Evolutionary conservation across 1,284 basidiomycete species (phyloP).

Genomic region (Caloboletus firmus): DNA sequence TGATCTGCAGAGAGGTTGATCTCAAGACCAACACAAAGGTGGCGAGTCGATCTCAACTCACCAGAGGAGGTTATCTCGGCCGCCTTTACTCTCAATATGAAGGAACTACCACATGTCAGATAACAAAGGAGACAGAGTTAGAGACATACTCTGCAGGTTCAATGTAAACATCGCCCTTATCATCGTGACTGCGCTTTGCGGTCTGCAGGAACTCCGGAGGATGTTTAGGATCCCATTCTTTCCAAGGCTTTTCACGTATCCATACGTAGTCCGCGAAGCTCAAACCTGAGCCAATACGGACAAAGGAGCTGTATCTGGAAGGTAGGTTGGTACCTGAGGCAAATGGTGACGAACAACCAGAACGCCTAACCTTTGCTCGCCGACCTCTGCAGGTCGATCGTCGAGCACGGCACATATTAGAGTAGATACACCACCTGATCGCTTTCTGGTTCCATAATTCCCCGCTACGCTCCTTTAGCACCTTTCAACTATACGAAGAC

Average conservation of each 20-base stretch:
- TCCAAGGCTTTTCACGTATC: constrained; percentile 76
- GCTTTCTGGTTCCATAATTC: constrained; percentile 71
- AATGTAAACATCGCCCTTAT: constrained; percentile 80
- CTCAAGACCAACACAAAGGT: background rate
- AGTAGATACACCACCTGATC: constrained; percentile 78
- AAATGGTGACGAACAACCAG: background rate
- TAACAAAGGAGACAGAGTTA: background rate
- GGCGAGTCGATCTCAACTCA: constrained; percentile 28
- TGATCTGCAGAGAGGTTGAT: constrained; percentile 46
- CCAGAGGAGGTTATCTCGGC: constrained; percentile 81
- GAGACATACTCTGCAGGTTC: constrained; percentile 70
- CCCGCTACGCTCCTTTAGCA: constrained; percentile 46
- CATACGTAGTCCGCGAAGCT: constrained; percentile 83
- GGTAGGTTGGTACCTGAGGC: background rate
- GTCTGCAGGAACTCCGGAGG: constrained; percentile 64
- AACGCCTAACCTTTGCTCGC: constrained; percentile 57
- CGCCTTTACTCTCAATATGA: constrained; percentile 87
- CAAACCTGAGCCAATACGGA: constrained; percentile 84
- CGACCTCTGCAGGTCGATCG: constrained; percentile 55
- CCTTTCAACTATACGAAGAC: background rate
- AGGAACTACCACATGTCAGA: constrained; percentile 54
- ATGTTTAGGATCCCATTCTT: constrained; percentile 62
- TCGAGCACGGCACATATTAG: constrained; percentile 77
- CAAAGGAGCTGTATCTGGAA: constrained; percentile 73
- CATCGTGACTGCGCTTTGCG: constrained; percentile 60